phyloP scores from a whole-genome alignment of 768 basidiomycete genomes.

The Russula emetica region DNA sequence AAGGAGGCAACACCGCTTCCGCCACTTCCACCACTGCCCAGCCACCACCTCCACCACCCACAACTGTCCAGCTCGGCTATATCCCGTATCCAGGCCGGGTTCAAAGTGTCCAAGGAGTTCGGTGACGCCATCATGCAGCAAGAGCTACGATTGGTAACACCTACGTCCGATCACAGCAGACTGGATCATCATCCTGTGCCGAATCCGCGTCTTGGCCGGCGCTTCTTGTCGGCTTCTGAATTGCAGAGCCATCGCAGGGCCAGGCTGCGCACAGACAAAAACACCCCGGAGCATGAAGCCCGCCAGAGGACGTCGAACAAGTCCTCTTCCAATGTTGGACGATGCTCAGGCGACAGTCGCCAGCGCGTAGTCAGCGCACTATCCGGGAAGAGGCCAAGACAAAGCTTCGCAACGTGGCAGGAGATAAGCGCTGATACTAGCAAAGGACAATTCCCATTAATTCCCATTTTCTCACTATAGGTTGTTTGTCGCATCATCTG shows the following conservation, averaged over 20 bases:
- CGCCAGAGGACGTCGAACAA: conserved; percentile 8
- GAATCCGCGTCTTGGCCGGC: background rate
- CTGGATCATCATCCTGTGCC: background rate
- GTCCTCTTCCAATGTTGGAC: background rate
- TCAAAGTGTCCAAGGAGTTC: conserved; percentile 17
- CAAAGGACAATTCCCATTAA: background rate
- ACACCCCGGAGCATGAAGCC: background rate
- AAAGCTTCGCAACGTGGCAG: background rate
- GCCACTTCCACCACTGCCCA: conserved; percentile 3
- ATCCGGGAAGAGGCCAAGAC: background rate
- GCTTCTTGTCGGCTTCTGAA: conserved; percentile 14
- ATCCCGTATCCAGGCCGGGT: conserved; percentile 17
- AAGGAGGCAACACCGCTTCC: background rate
- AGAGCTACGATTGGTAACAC: conserved; percentile 9
- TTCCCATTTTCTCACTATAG: background rate
- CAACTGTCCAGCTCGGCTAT: conserved; percentile 2
- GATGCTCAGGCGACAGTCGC: background rate
- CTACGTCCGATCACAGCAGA: background rate
- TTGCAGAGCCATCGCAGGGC: background rate
- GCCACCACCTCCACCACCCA: no score
- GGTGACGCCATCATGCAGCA: conserved; percentile 15
- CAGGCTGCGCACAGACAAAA: background rate
- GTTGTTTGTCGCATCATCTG: background rate
- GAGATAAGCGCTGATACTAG: background rate
- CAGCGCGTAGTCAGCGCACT: background rate